Base-by-base conservation (phyloP, 768 basidiomycete species). In the Rhizopogon rudus region DNA sequence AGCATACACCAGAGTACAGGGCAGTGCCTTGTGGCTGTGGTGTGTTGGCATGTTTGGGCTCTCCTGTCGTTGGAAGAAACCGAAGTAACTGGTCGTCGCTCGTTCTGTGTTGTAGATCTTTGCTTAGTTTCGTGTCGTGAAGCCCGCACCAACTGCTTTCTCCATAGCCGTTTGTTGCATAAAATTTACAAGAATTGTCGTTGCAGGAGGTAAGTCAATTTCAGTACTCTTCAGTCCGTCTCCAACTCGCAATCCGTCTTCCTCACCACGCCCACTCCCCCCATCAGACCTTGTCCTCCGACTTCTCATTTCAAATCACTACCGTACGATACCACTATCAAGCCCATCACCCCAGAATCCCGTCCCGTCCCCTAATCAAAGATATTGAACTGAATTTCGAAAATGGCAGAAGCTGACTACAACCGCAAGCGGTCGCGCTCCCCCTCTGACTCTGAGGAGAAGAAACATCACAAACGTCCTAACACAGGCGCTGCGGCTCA, bases 371-470 rank as follows among this genome's bases (percentile, higher is more conserved):
- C 54, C 60, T 66, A 59, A 65, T 62, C 60, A 63, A 54, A 55
- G 66, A 67, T 72, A 71, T 64, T 74, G 71, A 58, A 60, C 78
- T 84, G 67, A 81, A 79, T 80, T 79, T 49, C 48, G 79, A 82
- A 79, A 72, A 90, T 89, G 88, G 84, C 86, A 89, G 88, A 90
- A 80, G 81, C 82, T 78, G 88, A 91, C 77, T 78, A 80, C 62
- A 88, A 78, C 71, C 87, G 89, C 75, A 92, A 92, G 74, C 82
- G 90, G 66, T 92, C 90, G 63, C 90, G 90, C 68, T 92, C 90
- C 52, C 85, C 88, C 56, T 90, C 88, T 67, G 87, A 89, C 75
- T 81, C 77, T 69, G 89, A 91, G 66, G 79, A 86, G 66, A 84
- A 84, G 67, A 90, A 91, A 75, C 80, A 82, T 61, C 77, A 86